Conservation (phyloP, 2,329 filamentous ascomycete genomes). For the Fusarium sp. region DNA sequence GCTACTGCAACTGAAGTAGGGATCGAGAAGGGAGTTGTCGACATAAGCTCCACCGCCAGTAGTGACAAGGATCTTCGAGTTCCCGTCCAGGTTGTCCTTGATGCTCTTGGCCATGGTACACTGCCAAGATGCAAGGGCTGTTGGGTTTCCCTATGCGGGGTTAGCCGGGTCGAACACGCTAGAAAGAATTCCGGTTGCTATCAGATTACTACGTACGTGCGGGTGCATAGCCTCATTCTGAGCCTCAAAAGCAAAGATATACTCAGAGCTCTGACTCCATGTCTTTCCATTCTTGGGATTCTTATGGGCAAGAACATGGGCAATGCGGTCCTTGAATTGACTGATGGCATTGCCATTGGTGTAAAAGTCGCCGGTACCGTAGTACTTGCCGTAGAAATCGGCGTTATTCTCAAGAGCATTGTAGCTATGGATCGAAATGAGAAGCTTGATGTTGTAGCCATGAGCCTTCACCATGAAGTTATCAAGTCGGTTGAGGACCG, state of each 20-base stretch:
- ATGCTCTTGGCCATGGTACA: conserved; percentile 46
- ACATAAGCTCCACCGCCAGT: conserved; percentile 43
- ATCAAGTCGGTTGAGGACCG: conserved; percentile 20
- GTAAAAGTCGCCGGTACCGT: conserved; percentile 13
- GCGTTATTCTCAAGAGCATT: conserved; percentile 8
- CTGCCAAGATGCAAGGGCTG: conserved; percentile 41
- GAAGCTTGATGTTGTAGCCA: conserved; percentile 12
- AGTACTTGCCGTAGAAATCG: conserved; percentile 17
- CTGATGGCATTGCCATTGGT: neutral
- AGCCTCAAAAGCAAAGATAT: conserved; percentile 47
- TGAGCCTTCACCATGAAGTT: conserved; percentile 16
- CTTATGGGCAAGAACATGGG: conserved; percentile 5
- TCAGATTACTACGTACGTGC: conserved; percentile 6
- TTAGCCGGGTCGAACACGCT: neutral
- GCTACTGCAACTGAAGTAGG: conserved; percentile 11
- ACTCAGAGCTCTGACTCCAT: conserved; percentile 40
- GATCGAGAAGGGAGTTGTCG: conserved; percentile 29
- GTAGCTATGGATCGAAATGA: conserved; percentile 13
- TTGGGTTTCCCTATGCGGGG: conserved; percentile 25
- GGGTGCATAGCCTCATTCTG: conserved; percentile 47
- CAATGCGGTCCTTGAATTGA: conserved; percentile 5
- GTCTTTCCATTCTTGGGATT: conserved; percentile 32
- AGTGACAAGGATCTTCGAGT: conserved; percentile 34
- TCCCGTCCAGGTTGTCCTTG: conserved; percentile 40
- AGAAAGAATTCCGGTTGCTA: too few relatives aligned